Percentiles rank a stretch among this genome's conserved stretches.
Evolutionary conservation across 768 basidiomycete genomes (phyloP).

Genomic region (Chalciporus piperatus): DNA sequence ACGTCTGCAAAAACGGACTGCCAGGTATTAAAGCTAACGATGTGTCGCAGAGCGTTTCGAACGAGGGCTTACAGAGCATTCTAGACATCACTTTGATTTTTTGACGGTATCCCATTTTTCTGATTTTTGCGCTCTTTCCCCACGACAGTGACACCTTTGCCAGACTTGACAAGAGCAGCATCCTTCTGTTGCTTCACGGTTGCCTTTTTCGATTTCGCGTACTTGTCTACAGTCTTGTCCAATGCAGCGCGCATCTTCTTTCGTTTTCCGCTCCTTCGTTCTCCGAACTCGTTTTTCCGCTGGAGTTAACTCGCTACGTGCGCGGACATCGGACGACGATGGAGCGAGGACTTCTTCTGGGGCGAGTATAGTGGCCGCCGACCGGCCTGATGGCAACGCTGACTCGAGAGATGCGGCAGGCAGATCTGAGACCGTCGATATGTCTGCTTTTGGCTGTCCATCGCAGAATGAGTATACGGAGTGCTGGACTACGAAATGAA

Average conservation of each 20-base stretch:
- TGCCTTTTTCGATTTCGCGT: conserved; percentile 46
- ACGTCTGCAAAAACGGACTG: neutral
- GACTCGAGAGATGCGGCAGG: conserved; percentile 85
- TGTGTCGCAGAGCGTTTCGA: neutral
- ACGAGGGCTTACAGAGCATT: neutral
- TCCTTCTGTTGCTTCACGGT: conserved; percentile 79
- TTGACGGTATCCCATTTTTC: conserved; percentile 12
- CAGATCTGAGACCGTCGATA: conserved; percentile 79
- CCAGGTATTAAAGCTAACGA: neutral
- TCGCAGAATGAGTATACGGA: neutral
- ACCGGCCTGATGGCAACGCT: conserved; percentile 80
- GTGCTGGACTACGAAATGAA: neutral
- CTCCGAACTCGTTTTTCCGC: conserved; percentile 73
- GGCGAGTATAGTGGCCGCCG: conserved; percentile 77
- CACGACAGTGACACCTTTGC: conserved; percentile 84
- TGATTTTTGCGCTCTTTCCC: conserved; percentile 58
- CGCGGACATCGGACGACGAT: conserved; percentile 50
- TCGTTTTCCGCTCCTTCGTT: conserved; percentile 65
- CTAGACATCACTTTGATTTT: conserved; percentile 26
- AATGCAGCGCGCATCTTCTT: conserved; percentile 62
- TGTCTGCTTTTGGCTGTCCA: conserved; percentile 79
- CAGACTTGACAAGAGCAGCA: conserved; percentile 77
- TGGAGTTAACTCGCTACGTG: conserved; percentile 81
- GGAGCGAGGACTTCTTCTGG: conserved; percentile 89
- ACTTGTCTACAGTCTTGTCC: conserved; percentile 62